These are phyloP conservation scores for Gnaphalium uliginosum DNA, from an alignment of 129 eudicot genomes.

Conservation along the genomic window DNA sequence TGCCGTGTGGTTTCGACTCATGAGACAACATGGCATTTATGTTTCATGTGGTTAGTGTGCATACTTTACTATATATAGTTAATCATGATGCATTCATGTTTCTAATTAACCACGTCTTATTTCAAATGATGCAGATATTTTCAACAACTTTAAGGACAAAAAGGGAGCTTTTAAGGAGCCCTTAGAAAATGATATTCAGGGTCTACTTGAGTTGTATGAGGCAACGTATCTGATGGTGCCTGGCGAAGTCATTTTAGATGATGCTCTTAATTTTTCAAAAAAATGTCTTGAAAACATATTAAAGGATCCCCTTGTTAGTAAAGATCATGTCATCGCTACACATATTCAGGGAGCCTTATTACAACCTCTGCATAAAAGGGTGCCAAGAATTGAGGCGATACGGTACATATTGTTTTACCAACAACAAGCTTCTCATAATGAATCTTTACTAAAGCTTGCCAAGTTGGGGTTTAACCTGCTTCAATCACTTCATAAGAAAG, in stretches of 20 bases:
- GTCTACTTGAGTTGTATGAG: neutral
- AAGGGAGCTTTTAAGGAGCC: neutral
- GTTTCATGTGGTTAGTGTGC: neutral
- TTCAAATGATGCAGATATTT: neutral
- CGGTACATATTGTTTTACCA: neutral
- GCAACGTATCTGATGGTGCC: neutral
- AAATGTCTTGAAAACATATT: neutral
- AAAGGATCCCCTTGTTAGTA: neutral
- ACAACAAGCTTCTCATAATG: neutral
- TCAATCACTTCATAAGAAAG: neutral
- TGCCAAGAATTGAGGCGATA: neutral
- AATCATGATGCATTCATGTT: neutral
- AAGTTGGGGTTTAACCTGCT: neutral
- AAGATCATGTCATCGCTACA: neutral
- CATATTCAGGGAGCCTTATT: neutral
- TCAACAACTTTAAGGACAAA: neutral
- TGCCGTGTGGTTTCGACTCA: neutral
- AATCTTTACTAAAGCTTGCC: constrained; percentile 3
- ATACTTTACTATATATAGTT: neutral
- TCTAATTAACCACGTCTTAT: neutral
- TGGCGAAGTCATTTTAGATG: neutral
- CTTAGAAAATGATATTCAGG: neutral
- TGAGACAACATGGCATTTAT: neutral
- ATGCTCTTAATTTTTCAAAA: neutral
- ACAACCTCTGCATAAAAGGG: neutral